Evolutionary conservation across 2,329 filamentous ascomycete species (phyloP).

Genomic region (Reticulascus tulasneorum): DNA sequence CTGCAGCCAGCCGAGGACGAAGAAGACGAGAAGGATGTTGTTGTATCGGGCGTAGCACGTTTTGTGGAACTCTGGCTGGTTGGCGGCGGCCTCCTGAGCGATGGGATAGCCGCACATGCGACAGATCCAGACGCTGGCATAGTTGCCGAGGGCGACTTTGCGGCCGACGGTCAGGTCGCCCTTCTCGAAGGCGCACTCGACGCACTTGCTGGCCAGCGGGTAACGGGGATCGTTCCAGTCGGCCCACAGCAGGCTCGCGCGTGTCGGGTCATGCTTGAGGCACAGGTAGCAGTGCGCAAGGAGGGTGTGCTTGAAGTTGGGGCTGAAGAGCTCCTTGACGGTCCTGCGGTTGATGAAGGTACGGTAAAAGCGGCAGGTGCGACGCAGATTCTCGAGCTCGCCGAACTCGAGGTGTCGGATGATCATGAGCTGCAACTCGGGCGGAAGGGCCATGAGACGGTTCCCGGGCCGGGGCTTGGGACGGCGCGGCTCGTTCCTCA

Average conservation of each 20-base stretch:
- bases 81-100: slow-evolving; percentile 21
- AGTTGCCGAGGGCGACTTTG: slow-evolving; percentile 32
- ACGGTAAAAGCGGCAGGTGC: slow-evolving; percentile 34
- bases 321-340: slow-evolving; percentile 31
- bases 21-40: slow-evolving; percentile 30
- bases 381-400: slow-evolving; percentile 37
- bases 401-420: slow-evolving; percentile 36
- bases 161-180: slow-evolving; percentile 32
- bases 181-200: slow-evolving; percentile 31
- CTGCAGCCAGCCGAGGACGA: slow-evolving; percentile 34
- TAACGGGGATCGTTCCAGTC: slow-evolving; percentile 24
- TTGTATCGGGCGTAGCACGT: slow-evolving; percentile 35
- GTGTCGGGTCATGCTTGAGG: slow-evolving; percentile 26
- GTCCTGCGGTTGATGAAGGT: slow-evolving; percentile 28
- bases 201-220: slow-evolving; percentile 35
- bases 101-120: slow-evolving; percentile 42
- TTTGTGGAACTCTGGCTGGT: slow-evolving; percentile 36
- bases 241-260: slow-evolving; percentile 28
- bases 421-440: slow-evolving; percentile 38
- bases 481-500: slow-evolving; percentile 9
- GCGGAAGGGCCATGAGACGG: slow-evolving; percentile 31
- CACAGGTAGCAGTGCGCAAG: slow-evolving; percentile 37
- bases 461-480: slow-evolving; percentile 7
- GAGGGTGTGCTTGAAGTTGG: slow-evolving; percentile 24
- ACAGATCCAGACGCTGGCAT: slow-evolving; percentile 32